Evolutionary conservation across 2,329 filamentous ascomycete species (phyloP), one percentile per base, ranked within the genome.

Genomic region (Claviceps cyperi): DNA sequence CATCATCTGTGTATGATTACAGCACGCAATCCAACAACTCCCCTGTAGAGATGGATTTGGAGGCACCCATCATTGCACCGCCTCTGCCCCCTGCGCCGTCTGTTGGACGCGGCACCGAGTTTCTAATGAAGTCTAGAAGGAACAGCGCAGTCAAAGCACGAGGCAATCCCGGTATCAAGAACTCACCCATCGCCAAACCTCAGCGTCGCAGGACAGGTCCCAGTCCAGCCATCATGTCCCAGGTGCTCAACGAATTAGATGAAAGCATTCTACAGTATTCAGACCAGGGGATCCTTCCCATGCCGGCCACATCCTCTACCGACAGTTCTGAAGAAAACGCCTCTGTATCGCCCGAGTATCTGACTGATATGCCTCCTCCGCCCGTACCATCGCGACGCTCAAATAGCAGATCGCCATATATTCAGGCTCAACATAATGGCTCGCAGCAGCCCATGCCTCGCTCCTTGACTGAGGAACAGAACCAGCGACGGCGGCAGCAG

Each of bases 121-220:
- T 72, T 36, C 61, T 68, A 15, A 79, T 75, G 60, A 79, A 78
- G 57, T 59, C 67, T 32, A 69, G 75, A 48, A 78, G 73, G 66
- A 77, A 62, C 57, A 72, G 68, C 47, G 69, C 72, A 1, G 64
- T 67, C 35, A 77, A 81, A 63, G 68, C 76, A 50, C 69, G 74
- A 47, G 54, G 67, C 54, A 72, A 79, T 58, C 64, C 70, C 8
- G 72, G 70, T 50, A 71, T 86, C 50, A 78, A 81, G 57, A 81
- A 85, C 63, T 87, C 83, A 13, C 83, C 84, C 3, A 86, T 87
- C 48, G 75, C 81, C 37, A 87, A 86, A 60, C 77, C 83, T 11
- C 73, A 78, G 58, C 72, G 76, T 39, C 73, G 73, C 56, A 79
- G 76, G 61, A 60, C 61, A 15, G 66, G 68, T 56, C 53, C 76